Percentiles rank a stretch among this genome's conserved stretches.
These are phyloP conservation scores for Inonotus hispidus DNA, from an alignment of 1,284 basidiomycete species.

Conservation along the genomic window DNA sequence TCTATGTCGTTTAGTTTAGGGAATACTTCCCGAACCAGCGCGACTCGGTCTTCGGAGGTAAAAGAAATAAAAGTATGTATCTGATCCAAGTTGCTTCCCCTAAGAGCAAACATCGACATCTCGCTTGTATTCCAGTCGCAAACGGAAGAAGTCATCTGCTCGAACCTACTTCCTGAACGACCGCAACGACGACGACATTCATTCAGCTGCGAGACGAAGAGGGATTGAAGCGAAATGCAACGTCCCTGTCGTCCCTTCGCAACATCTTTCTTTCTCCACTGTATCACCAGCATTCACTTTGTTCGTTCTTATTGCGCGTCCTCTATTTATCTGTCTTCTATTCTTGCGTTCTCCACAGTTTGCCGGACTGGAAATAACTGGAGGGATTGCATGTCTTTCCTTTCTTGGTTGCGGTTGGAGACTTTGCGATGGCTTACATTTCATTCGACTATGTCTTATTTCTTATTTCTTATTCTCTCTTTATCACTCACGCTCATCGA, in stretches of 20 bases:
- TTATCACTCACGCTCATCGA: no score
- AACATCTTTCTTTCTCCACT: neutral
- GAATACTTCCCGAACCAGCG: neutral
- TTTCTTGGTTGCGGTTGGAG: no score
- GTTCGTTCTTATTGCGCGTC: neutral
- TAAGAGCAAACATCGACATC: neutral
- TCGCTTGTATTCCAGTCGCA: neutral
- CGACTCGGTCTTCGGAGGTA: neutral
- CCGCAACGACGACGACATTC: neutral
- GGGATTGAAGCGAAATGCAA: neutral
- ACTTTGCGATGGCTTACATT: neutral
- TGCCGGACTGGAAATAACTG: no score
- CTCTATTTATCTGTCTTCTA: no score
- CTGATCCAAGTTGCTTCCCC: neutral
- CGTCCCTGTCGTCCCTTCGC: neutral
- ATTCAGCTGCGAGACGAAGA: neutral
- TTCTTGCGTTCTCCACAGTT: no score
- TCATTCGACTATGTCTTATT: no score
- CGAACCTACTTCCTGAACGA: neutral
- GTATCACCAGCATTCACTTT: neutral
- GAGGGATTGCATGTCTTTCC: no score
- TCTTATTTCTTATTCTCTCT: neutral
- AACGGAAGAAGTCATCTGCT: neutral
- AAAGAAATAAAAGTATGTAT: conserved; percentile 2
- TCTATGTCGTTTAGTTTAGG: neutral